Percentiles rank a stretch among this genome's conserved stretches.
phyloP scores from a whole-genome alignment of 768 basidiomycete species.

The Neoboletus magnificus region DNA sequence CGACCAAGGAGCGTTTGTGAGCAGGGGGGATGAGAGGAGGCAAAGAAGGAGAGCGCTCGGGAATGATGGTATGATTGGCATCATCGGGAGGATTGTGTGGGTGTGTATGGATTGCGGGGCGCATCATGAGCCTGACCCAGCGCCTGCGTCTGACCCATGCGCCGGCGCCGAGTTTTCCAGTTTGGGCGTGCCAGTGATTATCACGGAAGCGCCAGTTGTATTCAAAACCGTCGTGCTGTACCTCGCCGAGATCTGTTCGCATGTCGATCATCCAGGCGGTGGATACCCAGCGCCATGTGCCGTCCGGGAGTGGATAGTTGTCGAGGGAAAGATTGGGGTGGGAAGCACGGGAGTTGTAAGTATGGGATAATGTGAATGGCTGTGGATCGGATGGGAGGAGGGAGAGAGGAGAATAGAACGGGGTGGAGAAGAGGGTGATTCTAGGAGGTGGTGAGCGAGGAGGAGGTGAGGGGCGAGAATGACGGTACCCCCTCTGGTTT shows the following conservation, averaged over 20 bases:
- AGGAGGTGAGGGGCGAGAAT: neutral
- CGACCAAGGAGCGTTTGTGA: slow-evolving; percentile 16
- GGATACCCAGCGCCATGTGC: slow-evolving; percentile 79
- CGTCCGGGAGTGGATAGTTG: slow-evolving; percentile 74
- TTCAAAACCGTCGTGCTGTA: slow-evolving; percentile 82
- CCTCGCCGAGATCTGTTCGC: slow-evolving; percentile 69
- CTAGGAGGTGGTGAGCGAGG: slow-evolving; percentile 30
- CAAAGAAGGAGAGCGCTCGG: neutral
- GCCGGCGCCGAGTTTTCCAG: slow-evolving; percentile 58
- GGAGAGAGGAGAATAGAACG: slow-evolving; percentile 67
- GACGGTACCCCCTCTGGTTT: slow-evolving; percentile 73
- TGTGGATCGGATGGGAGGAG: slow-evolving; percentile 71
- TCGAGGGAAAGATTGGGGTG: slow-evolving; percentile 56
- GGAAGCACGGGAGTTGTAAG: slow-evolving; percentile 36
- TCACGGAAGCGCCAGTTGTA: slow-evolving; percentile 77
- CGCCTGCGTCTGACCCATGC: slow-evolving; percentile 75
- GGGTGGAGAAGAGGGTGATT: slow-evolving; percentile 66
- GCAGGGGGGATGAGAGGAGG: slow-evolving; percentile 16
- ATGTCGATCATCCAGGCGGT: slow-evolving; percentile 86
- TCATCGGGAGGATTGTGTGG: neutral
- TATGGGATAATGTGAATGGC: slow-evolving; percentile 62
- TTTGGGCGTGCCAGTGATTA: slow-evolving; percentile 61
- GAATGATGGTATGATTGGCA: neutral
- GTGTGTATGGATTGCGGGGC: slow-evolving; percentile 42
- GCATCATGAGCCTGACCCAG: slow-evolving; percentile 86